Percentiles rank a stretch among this genome's conserved stretches.
phyloP scores from a whole-genome alignment of 768 basidiomycete species.

The Boletus sp. region DNA sequence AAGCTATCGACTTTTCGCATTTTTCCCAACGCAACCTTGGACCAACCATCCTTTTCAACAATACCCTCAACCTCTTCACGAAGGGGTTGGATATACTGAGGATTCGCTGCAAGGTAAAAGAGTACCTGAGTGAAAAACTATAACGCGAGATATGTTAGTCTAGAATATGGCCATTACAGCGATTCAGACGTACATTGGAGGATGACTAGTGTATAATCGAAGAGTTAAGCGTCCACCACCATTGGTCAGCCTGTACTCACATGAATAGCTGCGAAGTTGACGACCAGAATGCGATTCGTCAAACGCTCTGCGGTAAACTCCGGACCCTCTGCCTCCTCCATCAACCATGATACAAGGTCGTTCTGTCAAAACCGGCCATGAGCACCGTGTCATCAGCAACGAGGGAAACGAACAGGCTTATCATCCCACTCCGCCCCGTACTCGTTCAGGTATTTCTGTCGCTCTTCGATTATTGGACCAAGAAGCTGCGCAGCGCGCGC shows the following conservation, averaged over 20 bases:
- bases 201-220: constrained; percentile 14
- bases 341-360: constrained; percentile 36
- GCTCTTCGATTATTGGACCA: background rate
- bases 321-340: constrained; percentile 25
- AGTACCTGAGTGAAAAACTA: constrained; percentile 29
- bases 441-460: background rate
- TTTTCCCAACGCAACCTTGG: constrained; percentile 17
- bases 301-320: constrained; percentile 23
- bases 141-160: background rate
- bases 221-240: background rate
- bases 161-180: background rate
- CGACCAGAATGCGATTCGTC: constrained; percentile 10
- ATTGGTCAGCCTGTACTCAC: constrained; percentile 8
- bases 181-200: constrained; percentile 10
- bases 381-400: background rate
- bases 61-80: background rate
- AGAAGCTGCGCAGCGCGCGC: background rate
- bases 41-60: background rate
- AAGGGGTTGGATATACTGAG: background rate
- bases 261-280: constrained; percentile 23
- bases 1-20: constrained; percentile 42
- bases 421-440: background rate
- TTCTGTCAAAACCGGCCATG: constrained; percentile 16
- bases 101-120: background rate
- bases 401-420: background rate